Evolutionary conservation across 768 basidiomycete species (phyloP).

Genomic region (Tylopilus plumbeoviolaceoides): DNA sequence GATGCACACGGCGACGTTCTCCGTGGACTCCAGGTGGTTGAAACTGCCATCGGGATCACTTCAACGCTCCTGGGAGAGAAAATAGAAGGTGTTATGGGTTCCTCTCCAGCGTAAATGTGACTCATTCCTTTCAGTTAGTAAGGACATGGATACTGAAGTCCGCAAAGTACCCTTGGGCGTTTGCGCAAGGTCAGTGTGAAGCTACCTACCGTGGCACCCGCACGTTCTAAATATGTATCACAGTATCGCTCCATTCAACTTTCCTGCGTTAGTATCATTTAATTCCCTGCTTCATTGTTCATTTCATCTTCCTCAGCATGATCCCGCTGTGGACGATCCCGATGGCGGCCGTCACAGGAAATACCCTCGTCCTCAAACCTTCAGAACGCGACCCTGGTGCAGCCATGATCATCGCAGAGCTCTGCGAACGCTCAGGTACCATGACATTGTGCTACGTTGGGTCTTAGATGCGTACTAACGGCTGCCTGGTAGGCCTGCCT

Average conservation of each 20-base stretch:
- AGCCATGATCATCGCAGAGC: slow-evolving; percentile 95
- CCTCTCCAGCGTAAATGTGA: not conserved
- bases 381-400: slow-evolving; percentile 97
- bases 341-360: slow-evolving; percentile 85
- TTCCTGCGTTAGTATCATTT: slow-evolving; percentile 56
- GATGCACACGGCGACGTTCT: slow-evolving; percentile 96
- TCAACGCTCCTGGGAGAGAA: slow-evolving; percentile 86
- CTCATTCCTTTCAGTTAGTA: slow-evolving; percentile 57
- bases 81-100: slow-evolving; percentile 64
- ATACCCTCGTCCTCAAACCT: slow-evolving; percentile 92
- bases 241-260: slow-evolving; percentile 85
- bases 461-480: not conserved
- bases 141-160: slow-evolving; percentile 94
- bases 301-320: slow-evolving; percentile 52
- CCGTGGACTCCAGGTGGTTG: slow-evolving; percentile 87
- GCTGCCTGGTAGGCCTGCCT: slow-evolving; percentile 53
- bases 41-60: slow-evolving; percentile 77
- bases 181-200: slow-evolving; percentile 51
- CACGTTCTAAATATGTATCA: slow-evolving; percentile 1
- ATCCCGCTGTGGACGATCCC: slow-evolving; percentile 97
- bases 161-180: slow-evolving; percentile 85
- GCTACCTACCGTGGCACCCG: not conserved
- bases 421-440: slow-evolving; percentile 78
- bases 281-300: not conserved
- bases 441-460: not conserved